These are phyloP conservation scores for Sclerotinia trifoliorum DNA, from an alignment of 2,329 filamentous ascomycete species.

Conservation along the genomic window DNA sequence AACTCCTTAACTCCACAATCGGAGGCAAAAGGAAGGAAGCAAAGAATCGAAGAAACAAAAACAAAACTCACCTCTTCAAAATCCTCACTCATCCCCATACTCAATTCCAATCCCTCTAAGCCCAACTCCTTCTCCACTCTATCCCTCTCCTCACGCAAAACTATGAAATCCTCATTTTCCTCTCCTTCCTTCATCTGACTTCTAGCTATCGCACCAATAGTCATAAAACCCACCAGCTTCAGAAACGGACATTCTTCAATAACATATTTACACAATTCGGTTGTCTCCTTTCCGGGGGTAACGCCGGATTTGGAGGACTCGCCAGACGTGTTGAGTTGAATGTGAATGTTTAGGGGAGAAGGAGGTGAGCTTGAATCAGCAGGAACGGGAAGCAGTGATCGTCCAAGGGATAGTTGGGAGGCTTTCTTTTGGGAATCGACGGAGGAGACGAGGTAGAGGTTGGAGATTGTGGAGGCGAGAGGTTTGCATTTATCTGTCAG, in stretches of 20 bases:
- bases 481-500: constrained; percentile 78
- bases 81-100: constrained; percentile 44
- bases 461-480: constrained; percentile 77
- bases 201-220: constrained; percentile 89
- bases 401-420: constrained; percentile 72
- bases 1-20: not conserved
- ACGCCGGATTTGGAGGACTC: constrained; percentile 85
- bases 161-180: constrained; percentile 89
- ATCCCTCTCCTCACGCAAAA: constrained; percentile 68
- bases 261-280: constrained; percentile 68
- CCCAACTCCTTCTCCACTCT: constrained; percentile 63
- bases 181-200: constrained; percentile 66
- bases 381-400: constrained; percentile 52
- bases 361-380: constrained; percentile 40
- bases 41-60: not conserved
- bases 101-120: constrained; percentile 38
- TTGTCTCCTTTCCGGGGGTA: constrained; percentile 60
- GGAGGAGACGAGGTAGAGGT: constrained; percentile 88
- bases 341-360: constrained; percentile 58
- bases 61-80: constrained; percentile 44
- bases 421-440: constrained; percentile 90
- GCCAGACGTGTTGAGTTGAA: constrained; percentile 94
- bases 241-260: constrained; percentile 69
- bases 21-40: no score
- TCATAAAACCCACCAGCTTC: constrained; percentile 83